phyloP scores from a whole-genome alignment of 257 asterid genomes.

The Forsythia viridissima region DNA sequence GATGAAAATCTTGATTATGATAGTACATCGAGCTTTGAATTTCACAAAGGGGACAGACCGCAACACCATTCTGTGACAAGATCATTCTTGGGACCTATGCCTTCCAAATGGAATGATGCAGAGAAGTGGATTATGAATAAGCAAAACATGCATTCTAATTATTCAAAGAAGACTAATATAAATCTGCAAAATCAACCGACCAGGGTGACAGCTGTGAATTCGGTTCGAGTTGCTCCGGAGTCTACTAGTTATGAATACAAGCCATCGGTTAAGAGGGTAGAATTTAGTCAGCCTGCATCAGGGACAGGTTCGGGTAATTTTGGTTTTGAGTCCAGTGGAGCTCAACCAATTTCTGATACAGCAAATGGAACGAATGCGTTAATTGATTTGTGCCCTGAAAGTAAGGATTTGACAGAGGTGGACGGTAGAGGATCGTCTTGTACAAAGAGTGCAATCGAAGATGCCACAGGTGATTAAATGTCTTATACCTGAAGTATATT shows the following conservation, averaged over 20 bases:
- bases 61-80: constrained; percentile 59
- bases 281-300: constrained; percentile 61
- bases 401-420: constrained; percentile 63
- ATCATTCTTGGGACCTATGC: constrained; percentile 70
- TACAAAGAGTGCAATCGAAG: constrained; percentile 57
- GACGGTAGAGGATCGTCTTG: constrained; percentile 40
- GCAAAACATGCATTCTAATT: constrained; percentile 55
- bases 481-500: not conserved
- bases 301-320: constrained; percentile 45
- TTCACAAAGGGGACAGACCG: constrained; percentile 86
- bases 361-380: constrained; percentile 32
- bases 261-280: constrained; percentile 67
- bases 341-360: constrained; percentile 35
- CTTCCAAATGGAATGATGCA: constrained; percentile 98
- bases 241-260: constrained; percentile 45
- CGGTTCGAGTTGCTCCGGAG: constrained; percentile 51
- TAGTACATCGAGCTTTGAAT: constrained; percentile 97
- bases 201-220: constrained; percentile 31
- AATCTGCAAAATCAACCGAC: constrained; percentile 48
- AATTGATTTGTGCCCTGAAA: constrained; percentile 57
- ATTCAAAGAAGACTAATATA: constrained; percentile 47
- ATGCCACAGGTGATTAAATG: constrained; percentile 57
- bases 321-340: constrained; percentile 40
- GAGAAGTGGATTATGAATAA: constrained; percentile 96
- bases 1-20: constrained; percentile 95